These are phyloP conservation scores for Chloris gayana DNA, from an alignment of 176 grass and related monocot species.

Conservation along the genomic window DNA sequence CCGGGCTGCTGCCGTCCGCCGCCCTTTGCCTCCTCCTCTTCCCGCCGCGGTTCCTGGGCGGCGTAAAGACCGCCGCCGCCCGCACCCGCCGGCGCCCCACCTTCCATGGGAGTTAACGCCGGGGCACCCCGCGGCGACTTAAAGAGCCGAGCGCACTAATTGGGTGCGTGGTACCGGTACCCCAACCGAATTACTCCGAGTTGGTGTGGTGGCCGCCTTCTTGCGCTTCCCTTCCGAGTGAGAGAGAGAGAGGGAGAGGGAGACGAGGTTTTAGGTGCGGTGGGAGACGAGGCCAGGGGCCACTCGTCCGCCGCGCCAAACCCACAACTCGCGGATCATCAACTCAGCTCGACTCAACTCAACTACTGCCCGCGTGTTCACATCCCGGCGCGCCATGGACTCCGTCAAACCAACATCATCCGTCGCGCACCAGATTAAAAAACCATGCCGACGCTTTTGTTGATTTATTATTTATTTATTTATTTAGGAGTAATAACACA, in stretches of 20 bases:
- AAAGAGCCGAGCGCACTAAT: not conserved
- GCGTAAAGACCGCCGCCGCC: no score
- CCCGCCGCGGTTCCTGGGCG: not conserved
- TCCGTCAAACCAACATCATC: no score
- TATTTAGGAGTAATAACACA: no score
- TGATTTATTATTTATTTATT: no score
- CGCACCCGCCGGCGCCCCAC: not conserved
- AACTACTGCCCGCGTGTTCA: no score
- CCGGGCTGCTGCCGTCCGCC: not conserved
- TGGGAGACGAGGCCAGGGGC: not conserved
- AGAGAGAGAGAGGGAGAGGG: not conserved
- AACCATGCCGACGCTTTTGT: no score
- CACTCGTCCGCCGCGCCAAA: not conserved
- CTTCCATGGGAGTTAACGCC: slow-evolving; percentile 30
- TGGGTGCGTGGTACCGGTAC: not conserved
- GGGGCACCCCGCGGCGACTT: slow-evolving; percentile 1
- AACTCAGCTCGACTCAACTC: not conserved
- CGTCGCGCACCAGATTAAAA: no score
- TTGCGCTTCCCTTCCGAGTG: slow-evolving; percentile 35
- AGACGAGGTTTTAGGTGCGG: slow-evolving; percentile 38
- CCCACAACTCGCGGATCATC: not conserved
- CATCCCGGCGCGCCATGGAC: no score
- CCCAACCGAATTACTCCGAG: not conserved
- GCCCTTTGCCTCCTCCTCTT: not conserved
- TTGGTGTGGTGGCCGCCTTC: not conserved